A percentile compares a stretch with the other conserved stretches of the same genome.
Evolutionary conservation across 2,329 filamentous ascomycete species (phyloP).

Genomic region (Penicillium expansum): DNA sequence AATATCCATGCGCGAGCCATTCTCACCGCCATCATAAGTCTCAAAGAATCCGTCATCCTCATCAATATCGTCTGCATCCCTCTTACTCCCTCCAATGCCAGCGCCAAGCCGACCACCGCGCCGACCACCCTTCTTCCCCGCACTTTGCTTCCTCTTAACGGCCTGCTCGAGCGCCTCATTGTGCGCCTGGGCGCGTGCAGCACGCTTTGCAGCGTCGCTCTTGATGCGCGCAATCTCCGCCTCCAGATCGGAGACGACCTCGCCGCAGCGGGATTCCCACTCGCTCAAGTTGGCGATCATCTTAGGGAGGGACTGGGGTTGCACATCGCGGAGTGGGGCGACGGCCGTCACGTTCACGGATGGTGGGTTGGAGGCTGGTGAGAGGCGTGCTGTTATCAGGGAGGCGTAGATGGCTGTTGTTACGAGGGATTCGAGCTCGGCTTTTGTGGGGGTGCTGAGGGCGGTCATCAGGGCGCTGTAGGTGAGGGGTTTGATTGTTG

Average conservation of each 20-base stretch:
- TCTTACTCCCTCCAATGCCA: constrained; percentile 37
- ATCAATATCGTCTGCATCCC: constrained; percentile 42
- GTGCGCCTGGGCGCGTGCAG: constrained; percentile 51
- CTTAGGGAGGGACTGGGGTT: constrained; percentile 65
- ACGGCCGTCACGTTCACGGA: constrained; percentile 76
- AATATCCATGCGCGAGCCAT: constrained; percentile 40
- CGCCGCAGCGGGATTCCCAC: constrained; percentile 77
- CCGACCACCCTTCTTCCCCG: constrained; percentile 17
- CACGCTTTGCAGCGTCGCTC: constrained; percentile 54
- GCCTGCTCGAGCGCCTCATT: constrained; percentile 51
- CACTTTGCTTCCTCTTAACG: constrained; percentile 40
- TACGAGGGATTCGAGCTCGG: constrained; percentile 80
- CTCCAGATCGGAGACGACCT: constrained; percentile 72
- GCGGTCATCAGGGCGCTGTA: constrained; percentile 67
- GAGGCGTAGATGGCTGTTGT: constrained; percentile 84
- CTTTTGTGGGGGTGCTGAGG: constrained; percentile 64
- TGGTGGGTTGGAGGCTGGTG: constrained; percentile 76
- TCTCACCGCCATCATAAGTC: constrained; percentile 24
- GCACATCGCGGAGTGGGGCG: constrained; percentile 80
- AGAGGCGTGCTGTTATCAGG: constrained; percentile 77
- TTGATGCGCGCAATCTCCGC: constrained; percentile 68
- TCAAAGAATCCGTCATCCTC: constrained; percentile 40
- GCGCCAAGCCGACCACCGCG: constrained; percentile 12
- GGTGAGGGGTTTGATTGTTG: constrained; percentile 64
- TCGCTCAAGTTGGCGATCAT: constrained; percentile 67